Conservation (phyloP, 139 green algal species). For the Mychonastes homosphaera region DNA sequence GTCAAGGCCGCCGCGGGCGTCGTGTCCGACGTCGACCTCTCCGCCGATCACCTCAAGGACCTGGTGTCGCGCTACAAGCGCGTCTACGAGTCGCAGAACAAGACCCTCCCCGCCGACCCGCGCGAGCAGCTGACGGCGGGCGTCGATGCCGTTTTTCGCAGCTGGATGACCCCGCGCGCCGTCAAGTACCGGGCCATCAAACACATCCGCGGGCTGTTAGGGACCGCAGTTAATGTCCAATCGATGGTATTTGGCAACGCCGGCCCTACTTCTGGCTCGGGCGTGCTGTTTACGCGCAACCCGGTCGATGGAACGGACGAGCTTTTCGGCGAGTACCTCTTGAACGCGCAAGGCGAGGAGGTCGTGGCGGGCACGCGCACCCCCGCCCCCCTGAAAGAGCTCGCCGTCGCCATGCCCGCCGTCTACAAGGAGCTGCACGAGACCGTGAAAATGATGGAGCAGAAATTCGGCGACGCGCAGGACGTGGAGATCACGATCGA, state of each 20-base stretch:
- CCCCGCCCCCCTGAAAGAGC: constrained; percentile 53
- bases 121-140: constrained; percentile 57
- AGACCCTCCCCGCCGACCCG: constrained; percentile 59
- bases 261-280: constrained; percentile 59
- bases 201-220: constrained; percentile 67
- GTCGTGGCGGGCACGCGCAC: constrained; percentile 81
- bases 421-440: constrained; percentile 64
- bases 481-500: constrained; percentile 88
- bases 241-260: constrained; percentile 86
- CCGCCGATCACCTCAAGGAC: constrained; percentile 51
- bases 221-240: constrained; percentile 83
- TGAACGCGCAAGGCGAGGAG: constrained; percentile 82
- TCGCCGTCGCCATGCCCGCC: constrained; percentile 57
- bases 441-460: constrained; percentile 60
- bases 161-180: constrained; percentile 63
- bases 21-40: constrained; percentile 68
- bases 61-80: constrained; percentile 68
- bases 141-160: constrained; percentile 66
- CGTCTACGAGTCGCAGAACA: constrained; percentile 46
- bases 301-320: constrained; percentile 54
- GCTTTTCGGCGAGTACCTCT: constrained; percentile 81
- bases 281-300: constrained; percentile 81
- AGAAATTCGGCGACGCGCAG: constrained; percentile 82
- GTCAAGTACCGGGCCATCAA: constrained; percentile 84
- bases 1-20: constrained; percentile 44